These are phyloP conservation scores for Aspergillus sp. DNA, from an alignment of 2,329 filamentous ascomycete species.

Conservation along the genomic window DNA sequence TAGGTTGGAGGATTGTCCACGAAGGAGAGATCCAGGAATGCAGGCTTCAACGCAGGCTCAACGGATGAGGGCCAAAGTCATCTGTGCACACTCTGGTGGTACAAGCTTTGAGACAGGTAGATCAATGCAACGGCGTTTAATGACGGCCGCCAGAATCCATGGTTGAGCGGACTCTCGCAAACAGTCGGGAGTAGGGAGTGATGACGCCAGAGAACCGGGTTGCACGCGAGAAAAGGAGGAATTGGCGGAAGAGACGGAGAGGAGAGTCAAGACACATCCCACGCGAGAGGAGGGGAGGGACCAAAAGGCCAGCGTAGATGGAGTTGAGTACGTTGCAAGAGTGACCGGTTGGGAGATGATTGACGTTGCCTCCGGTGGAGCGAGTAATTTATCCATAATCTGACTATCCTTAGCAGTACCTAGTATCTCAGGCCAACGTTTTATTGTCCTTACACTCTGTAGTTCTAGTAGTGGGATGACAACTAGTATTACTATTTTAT, in stretches of 20 bases:
- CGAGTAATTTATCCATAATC: not conserved
- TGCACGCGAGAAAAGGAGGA: not conserved
- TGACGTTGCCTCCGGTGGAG: slow-evolving; percentile 11
- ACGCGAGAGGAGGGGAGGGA: slow-evolving; percentile 1
- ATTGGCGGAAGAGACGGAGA: not conserved
- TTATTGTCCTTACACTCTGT: too few species aligned
- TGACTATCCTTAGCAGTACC: not conserved
- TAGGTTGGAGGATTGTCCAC: not conserved
- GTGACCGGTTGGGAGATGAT: slow-evolving; percentile 11
- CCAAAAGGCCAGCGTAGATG: not conserved
- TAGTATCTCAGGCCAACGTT: too few species aligned
- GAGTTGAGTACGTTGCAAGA: slow-evolving; percentile 13
- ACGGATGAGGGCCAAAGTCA: slow-evolving; percentile 2
- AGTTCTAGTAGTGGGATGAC: too few species aligned
- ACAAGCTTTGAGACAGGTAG: not conserved
- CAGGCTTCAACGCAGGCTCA: slow-evolving; percentile 9
- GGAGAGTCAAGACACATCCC: not conserved
- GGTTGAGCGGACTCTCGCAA: slow-evolving; percentile 1
- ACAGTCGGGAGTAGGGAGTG: slow-evolving; percentile 2
- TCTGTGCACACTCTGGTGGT: slow-evolving; percentile 14
- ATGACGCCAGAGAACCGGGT: slow-evolving; percentile 10
- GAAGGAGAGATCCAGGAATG: not conserved
- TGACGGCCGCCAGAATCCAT: slow-evolving; percentile 9
- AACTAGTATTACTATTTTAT: too few species aligned
- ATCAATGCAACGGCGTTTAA: slow-evolving; percentile 5